Conservation (phyloP, 345 rosid species). For the Durio zibethinus region DNA sequence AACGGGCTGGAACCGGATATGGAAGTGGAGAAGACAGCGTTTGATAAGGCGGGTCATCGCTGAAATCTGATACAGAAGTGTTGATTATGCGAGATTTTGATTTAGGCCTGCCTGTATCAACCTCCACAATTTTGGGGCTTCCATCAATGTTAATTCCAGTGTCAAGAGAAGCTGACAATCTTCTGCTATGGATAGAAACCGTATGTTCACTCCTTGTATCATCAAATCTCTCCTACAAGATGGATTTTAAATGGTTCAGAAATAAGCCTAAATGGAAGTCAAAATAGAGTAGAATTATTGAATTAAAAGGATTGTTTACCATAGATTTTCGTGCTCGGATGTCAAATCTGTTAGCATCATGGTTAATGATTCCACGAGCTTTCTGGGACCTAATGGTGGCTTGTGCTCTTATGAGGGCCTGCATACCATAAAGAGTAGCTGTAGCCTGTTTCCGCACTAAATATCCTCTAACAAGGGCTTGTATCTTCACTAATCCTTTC, state of each 20-base stretch:
- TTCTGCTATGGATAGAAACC: slow-evolving; percentile 59
- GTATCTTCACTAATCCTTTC: slow-evolving; percentile 74
- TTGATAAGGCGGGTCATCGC: slow-evolving; percentile 40
- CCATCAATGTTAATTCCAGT: slow-evolving; percentile 38
- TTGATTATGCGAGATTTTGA: slow-evolving; percentile 60
- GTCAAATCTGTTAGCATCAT: slow-evolving; percentile 25
- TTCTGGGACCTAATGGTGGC: slow-evolving; percentile 52
- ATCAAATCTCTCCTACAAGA: slow-evolving; percentile 56
- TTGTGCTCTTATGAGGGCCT: slow-evolving; percentile 80
- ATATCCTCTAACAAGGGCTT: slow-evolving; percentile 72
- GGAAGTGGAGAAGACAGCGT: slow-evolving; percentile 43
- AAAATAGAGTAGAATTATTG: neutral
- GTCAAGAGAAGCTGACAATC: slow-evolving; percentile 64
- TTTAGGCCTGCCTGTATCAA: slow-evolving; percentile 69
- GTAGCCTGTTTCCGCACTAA: slow-evolving; percentile 72
- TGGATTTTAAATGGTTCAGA: neutral
- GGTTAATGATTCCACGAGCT: slow-evolving; percentile 32
- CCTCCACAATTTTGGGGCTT: slow-evolving; percentile 83
- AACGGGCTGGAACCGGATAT: slow-evolving; percentile 25
- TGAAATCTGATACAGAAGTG: slow-evolving; percentile 44
- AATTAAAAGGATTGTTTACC: slow-evolving; percentile 25
- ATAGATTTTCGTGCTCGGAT: slow-evolving; percentile 50
- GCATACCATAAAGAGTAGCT: slow-evolving; percentile 69
- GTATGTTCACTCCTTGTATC: slow-evolving; percentile 63
- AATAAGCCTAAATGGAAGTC: neutral